Evolutionary conservation across 208 protist genomes (phyloP), one percentile per base, ranked within the genome.

Genomic region (Leishmania aethiopica): DNA sequence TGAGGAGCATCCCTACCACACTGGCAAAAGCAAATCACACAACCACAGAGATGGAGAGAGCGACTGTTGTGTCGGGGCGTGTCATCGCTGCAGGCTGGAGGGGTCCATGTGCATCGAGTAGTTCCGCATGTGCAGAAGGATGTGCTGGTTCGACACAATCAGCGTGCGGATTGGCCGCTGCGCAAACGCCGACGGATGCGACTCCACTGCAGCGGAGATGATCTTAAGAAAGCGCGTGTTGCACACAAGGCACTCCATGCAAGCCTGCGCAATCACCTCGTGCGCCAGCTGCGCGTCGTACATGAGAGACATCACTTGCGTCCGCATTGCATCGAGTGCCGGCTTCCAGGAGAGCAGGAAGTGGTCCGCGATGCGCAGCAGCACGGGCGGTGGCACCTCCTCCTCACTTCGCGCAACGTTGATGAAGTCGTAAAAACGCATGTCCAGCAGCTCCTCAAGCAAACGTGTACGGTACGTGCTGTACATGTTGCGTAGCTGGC

Each of bases 51-150:
- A 47, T 3, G 19, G 49, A 62, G 15, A 60, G 45, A 13, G 8
- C 17, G n/a, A 40, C 32, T n/a, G 47, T 13, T 10, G 49, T 55
- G 49, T 22, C 1, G n/a, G 37, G 0, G 47, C 17, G 47, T 28
- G n/a, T 76, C 72, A 3, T 53, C 62, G 37, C 74, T 42, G 79
- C 22, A 86, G 10, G 17, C 51, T 70, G 40, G 83, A 55, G 28
- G 75, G 25, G 42, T 83, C 83, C 42, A 86, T n/a, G 35, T 79
- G 86, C 32, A 82, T 86, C 19, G 94, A 90, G 49, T 94, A 94
- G 10, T 87, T 92, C 28, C 92, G 88, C 90, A 97, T 94, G 86
- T 97, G 90, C 70, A 94, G 91, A 40, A 97, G 81, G 69, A 97
- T 83, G 53, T 89, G 82, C 60, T 97, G 92, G 80, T 97, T 96